Percentiles rank a stretch among this genome's conserved stretches.
phyloP scores from a whole-genome alignment of 2,329 filamentous ascomycete species.

The Penicillium psychrosexuale region DNA sequence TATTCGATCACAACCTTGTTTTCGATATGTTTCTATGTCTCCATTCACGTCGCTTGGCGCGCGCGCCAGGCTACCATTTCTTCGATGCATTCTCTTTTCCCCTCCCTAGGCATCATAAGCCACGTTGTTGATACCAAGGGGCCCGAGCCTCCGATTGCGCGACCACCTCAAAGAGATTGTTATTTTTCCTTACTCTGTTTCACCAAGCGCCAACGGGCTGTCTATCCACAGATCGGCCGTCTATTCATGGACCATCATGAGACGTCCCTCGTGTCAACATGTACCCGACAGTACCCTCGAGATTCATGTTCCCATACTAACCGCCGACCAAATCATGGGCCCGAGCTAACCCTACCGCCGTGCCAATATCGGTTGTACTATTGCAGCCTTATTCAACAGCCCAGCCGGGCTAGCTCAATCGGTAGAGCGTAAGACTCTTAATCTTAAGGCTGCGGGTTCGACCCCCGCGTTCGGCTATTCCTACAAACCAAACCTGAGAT shows the following conservation, averaged over 20 bases:
- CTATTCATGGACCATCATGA: not conserved
- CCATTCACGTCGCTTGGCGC: constrained; percentile 2
- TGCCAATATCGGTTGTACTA: constrained; percentile 16
- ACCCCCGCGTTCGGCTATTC: constrained; percentile 43
- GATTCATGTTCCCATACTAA: constrained; percentile 17
- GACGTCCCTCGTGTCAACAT: not conserved
- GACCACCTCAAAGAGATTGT: not conserved
- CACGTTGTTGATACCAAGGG: not conserved
- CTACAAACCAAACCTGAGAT: constrained; percentile 20
- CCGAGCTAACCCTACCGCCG: constrained; percentile 29
- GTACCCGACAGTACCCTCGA: not conserved
- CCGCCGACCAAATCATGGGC: constrained; percentile 4
- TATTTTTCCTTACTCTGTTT: not conserved
- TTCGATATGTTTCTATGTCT: not conserved
- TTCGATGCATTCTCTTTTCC: not conserved
- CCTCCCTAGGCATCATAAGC: constrained; percentile 8
- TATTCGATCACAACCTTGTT: not conserved
- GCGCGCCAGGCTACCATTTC: not conserved
- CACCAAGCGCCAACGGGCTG: not conserved
- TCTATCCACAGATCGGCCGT: not conserved
- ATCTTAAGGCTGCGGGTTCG: constrained; percentile 44
- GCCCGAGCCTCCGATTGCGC: not conserved
- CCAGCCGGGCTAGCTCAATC: constrained; percentile 51
- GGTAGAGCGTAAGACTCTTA: constrained; percentile 51
- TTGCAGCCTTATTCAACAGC: constrained; percentile 33